Conservation (phyloP, 2,329 filamentous ascomycete genomes). For the Purpureocillium takamizusanense region DNA sequence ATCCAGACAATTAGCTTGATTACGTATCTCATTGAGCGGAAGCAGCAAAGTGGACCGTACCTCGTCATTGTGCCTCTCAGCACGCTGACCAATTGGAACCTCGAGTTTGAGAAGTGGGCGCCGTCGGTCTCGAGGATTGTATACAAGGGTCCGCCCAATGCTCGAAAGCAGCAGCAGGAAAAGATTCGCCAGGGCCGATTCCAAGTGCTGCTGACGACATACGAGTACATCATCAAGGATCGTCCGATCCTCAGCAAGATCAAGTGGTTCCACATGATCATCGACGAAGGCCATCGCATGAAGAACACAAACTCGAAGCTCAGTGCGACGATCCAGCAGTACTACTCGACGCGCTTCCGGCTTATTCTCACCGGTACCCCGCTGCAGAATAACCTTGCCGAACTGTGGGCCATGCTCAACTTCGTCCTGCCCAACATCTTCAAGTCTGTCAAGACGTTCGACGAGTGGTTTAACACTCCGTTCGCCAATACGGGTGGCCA, state of each 20-base stretch:
- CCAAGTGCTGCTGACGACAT: constrained; percentile 93
- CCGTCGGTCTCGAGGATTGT: constrained; percentile 79
- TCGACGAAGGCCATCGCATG: constrained; percentile 99
- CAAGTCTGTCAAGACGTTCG: constrained; percentile 97
- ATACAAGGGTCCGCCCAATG: constrained; percentile 89
- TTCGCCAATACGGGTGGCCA: constrained; percentile 97
- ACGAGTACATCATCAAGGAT: constrained; percentile 99
- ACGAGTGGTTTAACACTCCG: constrained; percentile 99
- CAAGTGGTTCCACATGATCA: constrained; percentile 99
- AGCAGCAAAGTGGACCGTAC: constrained; percentile 85
- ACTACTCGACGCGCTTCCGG: constrained; percentile 91
- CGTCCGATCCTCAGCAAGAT: constrained; percentile 92
- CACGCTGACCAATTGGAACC: constrained; percentile 96
- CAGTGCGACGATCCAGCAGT: constrained; percentile 86
- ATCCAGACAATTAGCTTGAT: constrained; percentile 98
- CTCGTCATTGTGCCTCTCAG: constrained; percentile 94
- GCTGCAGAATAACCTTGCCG: constrained; percentile 90
- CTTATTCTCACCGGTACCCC: constrained; percentile 96
- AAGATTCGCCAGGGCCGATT: constrained; percentile 92
- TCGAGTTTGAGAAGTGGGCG: constrained; percentile 99
- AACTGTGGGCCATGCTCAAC: constrained; percentile 96
- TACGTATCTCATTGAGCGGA: constrained; percentile 93
- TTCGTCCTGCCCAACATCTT: constrained; percentile 98
- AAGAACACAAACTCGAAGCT: constrained; percentile 97
- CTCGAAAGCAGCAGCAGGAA: constrained; percentile 83